Evolutionary conservation across 208 protist species (phyloP).

Genomic region (Acanthamoeba sp.): DNA sequence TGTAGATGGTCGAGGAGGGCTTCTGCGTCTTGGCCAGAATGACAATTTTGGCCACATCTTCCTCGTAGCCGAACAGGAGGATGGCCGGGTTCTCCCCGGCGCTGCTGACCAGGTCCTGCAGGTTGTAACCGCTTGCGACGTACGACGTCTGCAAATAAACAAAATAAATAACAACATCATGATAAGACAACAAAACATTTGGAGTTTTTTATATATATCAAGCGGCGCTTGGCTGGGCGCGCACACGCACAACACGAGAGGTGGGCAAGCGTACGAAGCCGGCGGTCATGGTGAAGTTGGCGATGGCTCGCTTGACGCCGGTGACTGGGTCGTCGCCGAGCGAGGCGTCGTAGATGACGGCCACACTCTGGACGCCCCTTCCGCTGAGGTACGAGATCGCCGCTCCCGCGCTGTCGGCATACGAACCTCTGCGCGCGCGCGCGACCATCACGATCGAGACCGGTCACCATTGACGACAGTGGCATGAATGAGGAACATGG

Average conservation of each 20-base stretch:
- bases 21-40: background rate
- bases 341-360: constrained; percentile 1
- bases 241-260: background rate
- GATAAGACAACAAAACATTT: too few relatives aligned
- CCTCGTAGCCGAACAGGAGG: background rate
- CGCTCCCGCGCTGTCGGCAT: background rate
- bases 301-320: background rate
- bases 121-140: background rate
- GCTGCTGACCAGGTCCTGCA: background rate
- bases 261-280: background rate
- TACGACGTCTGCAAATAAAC: background rate
- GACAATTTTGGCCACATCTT: background rate
- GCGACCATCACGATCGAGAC: background rate
- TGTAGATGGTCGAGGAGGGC: background rate
- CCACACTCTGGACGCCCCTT: background rate
- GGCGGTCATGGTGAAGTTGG: background rate
- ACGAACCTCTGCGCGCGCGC: background rate
- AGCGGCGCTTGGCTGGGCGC: too few relatives aligned
- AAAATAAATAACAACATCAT: too few relatives aligned
- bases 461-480: background rate
- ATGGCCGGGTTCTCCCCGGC: background rate
- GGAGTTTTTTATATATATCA: too few relatives aligned
- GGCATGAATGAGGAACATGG: too few relatives aligned
- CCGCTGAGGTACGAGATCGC: background rate
- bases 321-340: background rate